Percentiles rank a stretch among this genome's conserved stretches.
Evolutionary conservation across 176 grass and related monocot species (phyloP).

Genomic region (Thinopyrum elongatum): DNA sequence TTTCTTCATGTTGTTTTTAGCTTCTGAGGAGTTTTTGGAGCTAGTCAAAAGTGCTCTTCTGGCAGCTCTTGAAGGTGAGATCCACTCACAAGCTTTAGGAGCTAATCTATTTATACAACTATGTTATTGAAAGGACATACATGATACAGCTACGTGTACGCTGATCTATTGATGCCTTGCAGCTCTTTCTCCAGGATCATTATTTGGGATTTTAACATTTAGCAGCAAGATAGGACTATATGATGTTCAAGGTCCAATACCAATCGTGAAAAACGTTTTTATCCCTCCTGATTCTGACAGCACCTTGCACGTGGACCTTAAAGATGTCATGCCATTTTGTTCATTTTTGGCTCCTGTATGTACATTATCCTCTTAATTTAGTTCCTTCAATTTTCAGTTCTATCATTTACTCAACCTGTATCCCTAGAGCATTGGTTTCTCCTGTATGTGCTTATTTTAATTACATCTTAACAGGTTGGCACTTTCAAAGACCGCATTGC

Average conservation of each 20-base stretch:
- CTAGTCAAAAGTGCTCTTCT: slow-evolving; percentile 93
- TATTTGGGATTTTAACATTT: slow-evolving; percentile 92
- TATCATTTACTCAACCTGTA: slow-evolving; percentile 2
- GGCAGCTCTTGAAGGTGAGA: slow-evolving; percentile 92
- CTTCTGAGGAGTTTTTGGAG: slow-evolving; percentile 97
- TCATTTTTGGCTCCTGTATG: slow-evolving; percentile 94
- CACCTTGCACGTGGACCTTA: slow-evolving; percentile 54
- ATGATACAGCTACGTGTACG: neutral
- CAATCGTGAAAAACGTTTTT: slow-evolving; percentile 88
- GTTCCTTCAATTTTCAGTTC: neutral
- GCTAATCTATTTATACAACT: slow-evolving; percentile 5
- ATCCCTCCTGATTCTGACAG: slow-evolving; percentile 64
- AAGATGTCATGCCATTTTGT: slow-evolving; percentile 88
- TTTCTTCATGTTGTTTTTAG: slow-evolving; percentile 45
- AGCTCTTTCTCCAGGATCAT: slow-evolving; percentile 85
- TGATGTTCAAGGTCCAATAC: slow-evolving; percentile 93
- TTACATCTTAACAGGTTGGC: slow-evolving; percentile 60
- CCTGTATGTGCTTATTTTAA: slow-evolving; percentile 28
- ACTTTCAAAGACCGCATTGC: slow-evolving; percentile 73
- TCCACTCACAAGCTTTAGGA: slow-evolving; percentile 17
- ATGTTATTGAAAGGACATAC: slow-evolving; percentile 4
- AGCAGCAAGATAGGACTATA: slow-evolving; percentile 94
- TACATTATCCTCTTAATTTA: slow-evolving; percentile 23
- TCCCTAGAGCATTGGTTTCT: slow-evolving; percentile 16
- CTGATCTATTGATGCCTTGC: slow-evolving; percentile 43